These are phyloP conservation scores for Parietaria judaica DNA, from an alignment of 306 rosid species.

Conservation along the genomic window DNA sequence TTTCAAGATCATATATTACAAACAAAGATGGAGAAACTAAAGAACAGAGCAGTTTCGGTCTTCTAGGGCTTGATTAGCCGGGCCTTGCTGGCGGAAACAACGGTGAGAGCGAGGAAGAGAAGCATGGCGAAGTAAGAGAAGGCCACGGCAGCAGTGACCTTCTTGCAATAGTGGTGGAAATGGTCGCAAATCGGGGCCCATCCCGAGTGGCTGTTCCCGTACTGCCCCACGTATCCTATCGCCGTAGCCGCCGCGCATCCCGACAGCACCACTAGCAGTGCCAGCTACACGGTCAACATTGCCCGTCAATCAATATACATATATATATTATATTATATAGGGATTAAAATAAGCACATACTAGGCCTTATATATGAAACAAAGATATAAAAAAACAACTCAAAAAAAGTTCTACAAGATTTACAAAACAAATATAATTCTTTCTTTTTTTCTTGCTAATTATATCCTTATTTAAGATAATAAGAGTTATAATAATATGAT, in stretches of 20 bases:
- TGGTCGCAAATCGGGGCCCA: slow-evolving; percentile 47
- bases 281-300: slow-evolving; percentile 17
- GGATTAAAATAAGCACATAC: too few species aligned
- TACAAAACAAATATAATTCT: too few species aligned
- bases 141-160: slow-evolving; percentile 20
- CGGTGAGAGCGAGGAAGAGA: slow-evolving; percentile 31
- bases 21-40: background rate
- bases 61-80: slow-evolving; percentile 19
- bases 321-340: too few species aligned
- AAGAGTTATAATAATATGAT: too few species aligned
- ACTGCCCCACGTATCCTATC: slow-evolving; percentile 37
- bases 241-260: slow-evolving; percentile 49
- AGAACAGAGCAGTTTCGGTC: background rate
- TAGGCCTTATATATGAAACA: too few species aligned
- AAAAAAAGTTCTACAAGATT: background rate
- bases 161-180: slow-evolving; percentile 30
- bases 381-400: background rate
- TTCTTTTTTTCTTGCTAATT: too few species aligned
- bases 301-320: background rate
- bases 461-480: too few species aligned
- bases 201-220: slow-evolving; percentile 41
- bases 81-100: slow-evolving; percentile 30
- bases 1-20: background rate
- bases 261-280: slow-evolving; percentile 24
- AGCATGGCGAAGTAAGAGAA: slow-evolving; percentile 37